phyloP scores from a whole-genome alignment of 1,284 basidiomycete species.

The Sporisorium reilianum region DNA sequence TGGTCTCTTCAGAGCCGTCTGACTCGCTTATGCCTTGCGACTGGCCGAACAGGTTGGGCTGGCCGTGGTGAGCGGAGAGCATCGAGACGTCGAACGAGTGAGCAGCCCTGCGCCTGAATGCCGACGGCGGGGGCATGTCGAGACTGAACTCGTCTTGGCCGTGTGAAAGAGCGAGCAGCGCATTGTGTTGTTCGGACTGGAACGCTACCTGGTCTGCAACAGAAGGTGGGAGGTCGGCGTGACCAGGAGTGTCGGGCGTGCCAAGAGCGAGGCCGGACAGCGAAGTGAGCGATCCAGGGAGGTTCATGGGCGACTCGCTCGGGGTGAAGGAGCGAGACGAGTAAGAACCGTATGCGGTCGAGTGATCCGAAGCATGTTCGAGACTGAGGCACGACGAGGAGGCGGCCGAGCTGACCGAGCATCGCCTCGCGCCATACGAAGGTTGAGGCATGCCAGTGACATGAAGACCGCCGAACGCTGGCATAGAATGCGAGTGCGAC shows the following conservation, averaged over 20 bases:
- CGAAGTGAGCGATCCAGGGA: constrained; percentile 44
- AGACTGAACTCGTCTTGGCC: constrained; percentile 40
- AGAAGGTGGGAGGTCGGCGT: constrained; percentile 20
- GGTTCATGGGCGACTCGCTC: constrained; percentile 42
- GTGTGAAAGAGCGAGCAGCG: constrained; percentile 39
- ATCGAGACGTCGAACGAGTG: constrained; percentile 51
- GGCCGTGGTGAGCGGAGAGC: constrained; percentile 30
- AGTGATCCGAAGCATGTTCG: constrained; percentile 32
- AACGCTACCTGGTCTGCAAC: constrained; percentile 29
- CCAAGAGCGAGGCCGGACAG: constrained; percentile 47
- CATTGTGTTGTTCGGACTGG: constrained; percentile 45
- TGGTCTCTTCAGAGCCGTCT: constrained; percentile 51
- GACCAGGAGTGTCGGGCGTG: constrained; percentile 31
- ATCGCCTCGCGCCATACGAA: constrained; percentile 24
- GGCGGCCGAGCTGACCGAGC: constrained; percentile 42
- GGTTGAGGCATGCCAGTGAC: constrained; percentile 20
- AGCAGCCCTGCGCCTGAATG: constrained; percentile 32
- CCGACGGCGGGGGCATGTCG: constrained; percentile 44
- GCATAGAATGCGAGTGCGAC: constrained; percentile 47
- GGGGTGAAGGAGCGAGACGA: constrained; percentile 49
- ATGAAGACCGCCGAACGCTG: constrained; percentile 18
- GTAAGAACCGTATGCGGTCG: constrained; percentile 24
- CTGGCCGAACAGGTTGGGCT: constrained; percentile 9
- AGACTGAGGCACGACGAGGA: constrained; percentile 47
- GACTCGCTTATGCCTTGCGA: constrained; percentile 33